Conservation (phyloP, 2,329 filamentous ascomycete species). For the Triangularia setosa region DNA sequence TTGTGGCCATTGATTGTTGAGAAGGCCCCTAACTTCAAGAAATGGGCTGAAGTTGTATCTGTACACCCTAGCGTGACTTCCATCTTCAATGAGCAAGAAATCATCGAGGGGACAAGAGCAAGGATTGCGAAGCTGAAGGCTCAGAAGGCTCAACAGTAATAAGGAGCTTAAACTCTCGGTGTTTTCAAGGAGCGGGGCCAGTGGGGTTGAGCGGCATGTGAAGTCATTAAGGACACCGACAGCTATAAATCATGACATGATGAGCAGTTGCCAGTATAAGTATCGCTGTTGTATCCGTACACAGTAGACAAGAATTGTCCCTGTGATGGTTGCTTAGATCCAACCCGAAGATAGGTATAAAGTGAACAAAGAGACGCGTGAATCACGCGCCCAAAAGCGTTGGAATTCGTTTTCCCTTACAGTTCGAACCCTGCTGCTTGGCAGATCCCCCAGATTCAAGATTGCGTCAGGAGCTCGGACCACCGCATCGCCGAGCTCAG, state of each 20-base stretch:
- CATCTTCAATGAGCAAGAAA: conserved; percentile 54
- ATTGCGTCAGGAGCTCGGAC: conserved; percentile 2
- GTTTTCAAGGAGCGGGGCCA: neutral
- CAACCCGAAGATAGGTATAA: no score
- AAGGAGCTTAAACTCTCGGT: neutral
- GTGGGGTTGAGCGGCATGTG: neutral
- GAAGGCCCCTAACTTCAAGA: conserved; percentile 61
- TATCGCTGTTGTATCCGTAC: neutral
- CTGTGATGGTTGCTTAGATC: neutral
- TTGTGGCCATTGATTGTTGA: conserved; percentile 45
- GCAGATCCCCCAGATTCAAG: neutral
- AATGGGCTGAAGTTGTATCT: conserved; percentile 60
- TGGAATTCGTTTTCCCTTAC: neutral
- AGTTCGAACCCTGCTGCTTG: neutral
- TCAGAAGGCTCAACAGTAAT: conserved; percentile 14
- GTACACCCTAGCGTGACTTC: conserved; percentile 62
- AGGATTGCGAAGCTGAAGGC: conserved; percentile 32
- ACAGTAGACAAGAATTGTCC: neutral
- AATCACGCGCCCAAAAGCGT: neutral
- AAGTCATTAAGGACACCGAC: neutral
- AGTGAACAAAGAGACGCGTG: neutral
- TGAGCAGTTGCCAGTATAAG: neutral
- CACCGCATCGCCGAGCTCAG: neutral
- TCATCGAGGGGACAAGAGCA: conserved; percentile 40
- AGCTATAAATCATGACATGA: neutral